These are phyloP conservation scores for Pyrenochaeta sp. DNA, from an alignment of 2,329 filamentous ascomycete genomes.

Conservation along the genomic window DNA sequence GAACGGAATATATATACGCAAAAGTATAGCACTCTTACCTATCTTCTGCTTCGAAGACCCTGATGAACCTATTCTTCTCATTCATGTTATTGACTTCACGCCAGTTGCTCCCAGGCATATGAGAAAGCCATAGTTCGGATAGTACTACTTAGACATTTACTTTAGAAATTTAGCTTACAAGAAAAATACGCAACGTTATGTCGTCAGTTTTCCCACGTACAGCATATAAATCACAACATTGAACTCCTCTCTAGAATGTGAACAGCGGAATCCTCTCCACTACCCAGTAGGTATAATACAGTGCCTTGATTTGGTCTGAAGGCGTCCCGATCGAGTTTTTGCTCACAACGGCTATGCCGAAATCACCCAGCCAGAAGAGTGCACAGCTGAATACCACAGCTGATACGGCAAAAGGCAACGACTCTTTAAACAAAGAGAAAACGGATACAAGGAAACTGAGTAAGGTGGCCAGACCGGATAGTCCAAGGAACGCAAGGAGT, in stretches of 20 bases:
- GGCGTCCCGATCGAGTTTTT: background rate
- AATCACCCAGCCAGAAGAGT: constrained; percentile 1
- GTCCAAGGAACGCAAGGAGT: background rate
- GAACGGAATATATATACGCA: no score
- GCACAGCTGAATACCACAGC: background rate
- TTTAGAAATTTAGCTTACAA: no score
- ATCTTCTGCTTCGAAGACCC: no score
- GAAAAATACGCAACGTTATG: no score
- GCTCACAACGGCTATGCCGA: background rate
- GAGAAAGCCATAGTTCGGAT: no score
- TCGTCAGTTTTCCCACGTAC: no score
- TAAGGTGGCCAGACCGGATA: background rate
- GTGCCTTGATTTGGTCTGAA: background rate
- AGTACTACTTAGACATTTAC: no score
- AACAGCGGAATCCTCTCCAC: background rate
- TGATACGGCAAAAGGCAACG: background rate
- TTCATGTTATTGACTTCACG: no score
- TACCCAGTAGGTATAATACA: background rate
- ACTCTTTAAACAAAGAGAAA: background rate
- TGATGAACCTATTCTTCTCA: no score
- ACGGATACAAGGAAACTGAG: background rate
- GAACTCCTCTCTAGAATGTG: background rate
- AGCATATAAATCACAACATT: background rate
- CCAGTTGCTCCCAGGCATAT: no score
- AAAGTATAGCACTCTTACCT: no score